Conservation (phyloP, 2,329 filamentous ascomycete species). For the Berkeleyomyces basicola region DNA sequence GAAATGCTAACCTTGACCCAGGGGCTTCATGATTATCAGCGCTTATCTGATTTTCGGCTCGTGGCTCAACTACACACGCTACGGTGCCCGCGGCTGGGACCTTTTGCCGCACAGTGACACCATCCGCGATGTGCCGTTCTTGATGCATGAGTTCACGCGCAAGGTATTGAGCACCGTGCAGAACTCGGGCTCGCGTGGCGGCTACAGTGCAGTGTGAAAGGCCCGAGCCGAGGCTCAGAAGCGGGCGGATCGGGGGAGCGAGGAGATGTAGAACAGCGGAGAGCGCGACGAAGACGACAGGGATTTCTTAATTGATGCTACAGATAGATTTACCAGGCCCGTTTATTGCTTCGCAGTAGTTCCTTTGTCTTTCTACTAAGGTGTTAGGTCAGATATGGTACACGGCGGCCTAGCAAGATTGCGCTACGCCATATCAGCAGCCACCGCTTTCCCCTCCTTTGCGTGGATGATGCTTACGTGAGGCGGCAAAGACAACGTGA, state of each 20-base stretch:
- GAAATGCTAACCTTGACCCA: conserved; percentile 25
- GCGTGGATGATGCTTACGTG: background rate
- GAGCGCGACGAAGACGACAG: background rate
- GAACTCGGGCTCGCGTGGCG: conserved; percentile 67
- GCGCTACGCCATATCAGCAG: background rate
- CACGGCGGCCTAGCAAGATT: no score
- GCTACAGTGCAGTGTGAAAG: conserved; percentile 76
- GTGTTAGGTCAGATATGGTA: background rate
- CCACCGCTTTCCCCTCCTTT: background rate
- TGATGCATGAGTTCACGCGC: conserved; percentile 75
- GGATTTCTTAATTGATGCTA: background rate
- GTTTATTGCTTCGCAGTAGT: background rate
- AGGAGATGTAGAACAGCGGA: background rate
- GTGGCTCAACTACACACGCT: conserved; percentile 97
- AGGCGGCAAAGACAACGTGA: background rate
- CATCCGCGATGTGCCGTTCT: conserved; percentile 79
- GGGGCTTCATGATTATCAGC: conserved; percentile 68
- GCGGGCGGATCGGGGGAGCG: background rate
- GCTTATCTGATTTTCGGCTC: conserved; percentile 94
- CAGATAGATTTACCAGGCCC: background rate
- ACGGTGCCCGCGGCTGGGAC: conserved; percentile 90
- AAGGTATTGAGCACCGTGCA: conserved; percentile 71
- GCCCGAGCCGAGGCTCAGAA: background rate
- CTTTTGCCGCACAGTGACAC: conserved; percentile 83
- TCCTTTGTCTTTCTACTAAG: background rate